These are phyloP conservation scores for Yamadazyma endophytica DNA, from an alignment of 805 yeast species.

Conservation along the genomic window DNA sequence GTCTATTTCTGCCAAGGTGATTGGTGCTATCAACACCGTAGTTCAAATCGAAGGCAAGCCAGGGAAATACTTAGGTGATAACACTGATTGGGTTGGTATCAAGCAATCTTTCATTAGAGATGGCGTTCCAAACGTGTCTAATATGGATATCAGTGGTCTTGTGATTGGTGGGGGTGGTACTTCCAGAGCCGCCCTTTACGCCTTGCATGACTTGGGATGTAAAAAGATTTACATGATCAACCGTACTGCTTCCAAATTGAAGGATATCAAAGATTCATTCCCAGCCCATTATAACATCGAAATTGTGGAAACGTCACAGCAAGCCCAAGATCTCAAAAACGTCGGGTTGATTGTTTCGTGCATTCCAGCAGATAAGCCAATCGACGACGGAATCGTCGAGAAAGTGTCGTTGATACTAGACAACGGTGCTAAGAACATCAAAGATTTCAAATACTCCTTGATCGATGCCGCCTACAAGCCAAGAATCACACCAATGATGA, in stretches of 20 bases:
- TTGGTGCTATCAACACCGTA: conserved; percentile 94
- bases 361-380: conserved; percentile 75
- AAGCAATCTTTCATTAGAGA: conserved; percentile 56
- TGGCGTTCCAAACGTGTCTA: conserved; percentile 51
- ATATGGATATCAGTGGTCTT: conserved; percentile 51
- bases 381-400: conserved; percentile 48
- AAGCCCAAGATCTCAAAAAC: conserved; percentile 40
- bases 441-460: conserved; percentile 50
- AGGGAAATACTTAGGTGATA: conserved; percentile 66
- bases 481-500: conserved; percentile 79
- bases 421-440: conserved; percentile 30
- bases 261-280: conserved; percentile 56
- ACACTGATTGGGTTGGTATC: conserved; percentile 96
- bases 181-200: conserved; percentile 89
- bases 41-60: conserved; percentile 33
- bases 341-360: conserved; percentile 70
- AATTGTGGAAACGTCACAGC: conserved; percentile 47
- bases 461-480: conserved; percentile 97
- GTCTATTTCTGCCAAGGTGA: conserved; percentile 69
- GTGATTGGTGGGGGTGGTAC: conserved; percentile 98
- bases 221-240: conserved; percentile 70
- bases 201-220: conserved; percentile 77
- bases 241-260: conserved; percentile 68
- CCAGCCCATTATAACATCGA: conserved; percentile 57
- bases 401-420: conserved; percentile 46